Base-by-base conservation (phyloP, 352 stramenopile genomes). In the Phytophthora rubi region DNA sequence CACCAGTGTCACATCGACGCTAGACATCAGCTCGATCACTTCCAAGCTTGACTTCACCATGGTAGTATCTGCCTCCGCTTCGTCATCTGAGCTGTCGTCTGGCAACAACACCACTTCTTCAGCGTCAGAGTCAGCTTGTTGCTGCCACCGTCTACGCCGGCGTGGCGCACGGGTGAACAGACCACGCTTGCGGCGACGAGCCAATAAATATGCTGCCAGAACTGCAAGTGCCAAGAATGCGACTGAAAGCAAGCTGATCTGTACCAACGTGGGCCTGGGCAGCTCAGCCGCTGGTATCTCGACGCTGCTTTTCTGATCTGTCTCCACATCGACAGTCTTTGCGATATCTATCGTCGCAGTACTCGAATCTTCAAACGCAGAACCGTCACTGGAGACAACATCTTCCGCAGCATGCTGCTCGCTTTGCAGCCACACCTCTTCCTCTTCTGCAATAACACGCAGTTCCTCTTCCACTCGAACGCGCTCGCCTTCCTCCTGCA, bases 71-170 rank as follows among this genome's bases (percentile, higher is more conserved):
- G 56, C 45, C 21, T 28, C 48, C 3, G 4, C 65, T 51, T 73
- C 65, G n/a, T 73, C 65, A 44, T 77, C 55, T 35, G 65, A 71
- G 53, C 62, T 70, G 13, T 62, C 60, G n/a, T 73, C 67, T 32
- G 70, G 59, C 23, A 81, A 16, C 28, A 88, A 53, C 44, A 86
- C 77, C 18, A 89, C 81, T 53, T 84, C 79, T 62, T 89, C 81
- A 0, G 63, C 53, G 23, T 84, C 75, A 35, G 57, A 73, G n/a
- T 81, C 70, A 4, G 70, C 52, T 21, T 68, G 18, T 55, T 62
- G 70, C 18, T 79, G 68, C 78, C 78, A 85, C 6, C 74, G 68
- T 53, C 72, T 85, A 49, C 68, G 74, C 6, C 62, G 53, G 13
- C 49, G 42, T 48, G 48, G 54, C 53, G 60, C 18, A 44, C 28